Evolutionary conservation across 2,329 filamentous ascomycete genomes (phyloP).

Genomic region (Pleoardoris graminearum): DNA sequence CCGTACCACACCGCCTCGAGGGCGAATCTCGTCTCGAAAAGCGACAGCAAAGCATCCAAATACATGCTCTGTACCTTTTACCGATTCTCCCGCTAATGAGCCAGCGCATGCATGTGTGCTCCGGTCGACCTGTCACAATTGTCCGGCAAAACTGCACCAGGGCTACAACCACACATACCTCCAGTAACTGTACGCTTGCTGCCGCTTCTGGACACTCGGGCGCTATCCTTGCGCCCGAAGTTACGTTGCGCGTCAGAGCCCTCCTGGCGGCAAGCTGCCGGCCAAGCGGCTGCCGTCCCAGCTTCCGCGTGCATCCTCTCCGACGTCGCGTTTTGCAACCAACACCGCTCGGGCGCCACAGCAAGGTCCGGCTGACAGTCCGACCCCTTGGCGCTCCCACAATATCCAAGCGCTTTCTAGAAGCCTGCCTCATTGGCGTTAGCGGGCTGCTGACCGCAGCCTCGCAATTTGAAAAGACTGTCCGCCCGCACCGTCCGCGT

Average conservation of each 20-base stretch:
- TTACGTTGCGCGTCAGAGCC: conserved; percentile 35
- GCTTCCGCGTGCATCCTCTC: conserved; percentile 22
- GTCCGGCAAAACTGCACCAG: conserved; percentile 31
- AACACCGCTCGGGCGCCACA: conserved; percentile 29
- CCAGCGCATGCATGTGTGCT: no score
- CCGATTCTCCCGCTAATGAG: conserved; percentile 6
- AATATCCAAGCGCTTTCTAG: conserved; percentile 37
- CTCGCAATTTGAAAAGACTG: conserved; percentile 42
- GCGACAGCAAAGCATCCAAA: conserved; percentile 9
- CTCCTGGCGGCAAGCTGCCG: conserved; percentile 27
- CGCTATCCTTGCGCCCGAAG: conserved; percentile 37
- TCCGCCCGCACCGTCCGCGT: conserved; percentile 23
- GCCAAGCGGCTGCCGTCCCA: conserved; percentile 37
- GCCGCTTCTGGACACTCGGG: conserved; percentile 23
- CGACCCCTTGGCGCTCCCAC: conserved; percentile 28
- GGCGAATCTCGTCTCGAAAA: conserved; percentile 14
- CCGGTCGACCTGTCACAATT: conserved; percentile 23
- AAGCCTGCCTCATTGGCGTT: conserved; percentile 29
- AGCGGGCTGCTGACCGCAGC: conserved; percentile 14
- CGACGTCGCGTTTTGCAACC: conserved; percentile 19
- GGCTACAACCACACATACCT: conserved; percentile 25
- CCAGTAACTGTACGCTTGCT: conserved; percentile 18
- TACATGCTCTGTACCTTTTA: conserved; percentile 15
- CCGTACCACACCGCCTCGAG: conserved; percentile 8
- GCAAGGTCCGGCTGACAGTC: conserved; percentile 34